Percentiles rank a stretch among this genome's conserved stretches.
These are phyloP conservation scores for Silene uniflora DNA, from an alignment of 148 eudicot genomes.

Conservation along the genomic window DNA sequence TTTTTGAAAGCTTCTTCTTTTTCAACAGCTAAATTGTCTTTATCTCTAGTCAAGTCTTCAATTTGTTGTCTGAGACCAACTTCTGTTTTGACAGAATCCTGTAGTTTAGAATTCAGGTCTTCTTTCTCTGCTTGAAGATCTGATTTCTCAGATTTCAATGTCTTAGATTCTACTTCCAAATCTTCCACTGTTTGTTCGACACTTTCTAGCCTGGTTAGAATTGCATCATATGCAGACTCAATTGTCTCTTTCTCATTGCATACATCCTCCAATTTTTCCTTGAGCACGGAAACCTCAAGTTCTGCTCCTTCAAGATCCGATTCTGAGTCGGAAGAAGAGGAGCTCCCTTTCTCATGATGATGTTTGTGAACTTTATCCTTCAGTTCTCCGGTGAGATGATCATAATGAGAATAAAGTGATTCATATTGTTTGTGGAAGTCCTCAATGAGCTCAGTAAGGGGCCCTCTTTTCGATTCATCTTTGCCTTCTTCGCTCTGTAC, in stretches of 20 bases:
- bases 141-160: slow-evolving; percentile 40
- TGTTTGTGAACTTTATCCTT: slow-evolving; percentile 47
- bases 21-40: slow-evolving; percentile 35
- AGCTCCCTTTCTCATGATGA: slow-evolving; percentile 32
- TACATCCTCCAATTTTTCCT: slow-evolving; percentile 37
- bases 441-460: slow-evolving; percentile 49
- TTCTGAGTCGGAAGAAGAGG: slow-evolving; percentile 64
- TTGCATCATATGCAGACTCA: slow-evolving; percentile 37
- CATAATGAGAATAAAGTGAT: slow-evolving; percentile 67
- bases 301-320: slow-evolving; percentile 54
- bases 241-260: slow-evolving; percentile 43
- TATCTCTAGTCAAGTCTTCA: slow-evolving; percentile 40
- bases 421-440: slow-evolving; percentile 72
- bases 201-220: slow-evolving; percentile 36
- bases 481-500: slow-evolving; percentile 36
- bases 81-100: slow-evolving; percentile 30
- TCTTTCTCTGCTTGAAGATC: slow-evolving; percentile 33
- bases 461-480: slow-evolving; percentile 34
- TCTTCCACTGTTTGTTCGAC: slow-evolving; percentile 38
- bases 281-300: slow-evolving; percentile 46
- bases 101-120: slow-evolving; percentile 35
- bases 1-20: slow-evolving; percentile 50
- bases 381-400: slow-evolving; percentile 73
- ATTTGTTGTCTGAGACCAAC: slow-evolving; percentile 45
- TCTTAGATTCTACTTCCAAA: slow-evolving; percentile 43